Base-by-base conservation (phyloP, 2,329 filamentous ascomycete genomes). In the Colletotrichum simmondsii region DNA sequence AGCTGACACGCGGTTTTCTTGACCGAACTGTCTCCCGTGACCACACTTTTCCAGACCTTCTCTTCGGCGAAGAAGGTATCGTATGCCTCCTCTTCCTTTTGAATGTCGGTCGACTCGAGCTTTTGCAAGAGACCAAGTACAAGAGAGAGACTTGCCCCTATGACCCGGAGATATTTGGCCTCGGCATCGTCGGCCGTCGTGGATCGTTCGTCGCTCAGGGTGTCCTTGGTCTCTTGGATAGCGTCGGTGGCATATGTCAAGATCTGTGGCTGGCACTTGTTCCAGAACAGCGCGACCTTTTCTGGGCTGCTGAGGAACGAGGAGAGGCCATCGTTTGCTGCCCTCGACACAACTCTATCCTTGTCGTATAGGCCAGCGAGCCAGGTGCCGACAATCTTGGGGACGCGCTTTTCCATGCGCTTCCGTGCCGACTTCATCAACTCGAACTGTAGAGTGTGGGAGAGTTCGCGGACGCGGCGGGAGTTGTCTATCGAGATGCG, bases 401-500 rank as follows among this genome's bases (percentile, higher is more conserved):
- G 91, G 74, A 99, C 87, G 77, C 93, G 88, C 75, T 90, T 94
- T 74, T 94, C 95, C 84, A 98, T 94, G 74, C 95, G 91, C 86
- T 97, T 97, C 61, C 95, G 93, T 5, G 88, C 87, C 4, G 89
- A 90, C 75, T 87, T 88, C 78, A 92, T 83, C 14, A 92, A 82
- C 76, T 89, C 87, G 75, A 87, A 84, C 78, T 97, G 95, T 28
- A 97, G 81, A 12, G 84, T 87, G 80, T 98, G 96, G 22, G 95
- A 91, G 56, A 97, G 89, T 82, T 98, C 95, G 75, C 97, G 94
- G 42, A 98, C 96, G 72, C 94, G 91, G 61, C 95, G 93, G 59
- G 94, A 92, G 80, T 94, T 94, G 81, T 98, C 96, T 83, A 98
- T 97, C 22, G 96, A 97, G 46, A 92, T 90, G 72, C 95, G 93